phyloP scores from a whole-genome alignment of 2,329 filamentous ascomycete species.

The Diaporthe helianthi region DNA sequence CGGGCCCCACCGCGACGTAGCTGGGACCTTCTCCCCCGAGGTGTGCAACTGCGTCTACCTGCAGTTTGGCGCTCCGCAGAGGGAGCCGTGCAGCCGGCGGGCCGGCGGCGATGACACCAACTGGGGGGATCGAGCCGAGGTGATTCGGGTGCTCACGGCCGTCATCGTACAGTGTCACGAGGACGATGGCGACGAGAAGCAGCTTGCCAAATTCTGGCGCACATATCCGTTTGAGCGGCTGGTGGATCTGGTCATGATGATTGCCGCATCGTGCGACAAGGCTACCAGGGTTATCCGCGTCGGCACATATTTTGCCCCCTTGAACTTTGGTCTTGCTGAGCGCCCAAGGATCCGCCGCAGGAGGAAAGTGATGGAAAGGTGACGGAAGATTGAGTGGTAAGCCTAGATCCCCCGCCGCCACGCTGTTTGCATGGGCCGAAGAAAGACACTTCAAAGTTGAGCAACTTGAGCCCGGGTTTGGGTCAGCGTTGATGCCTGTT shows the following conservation, averaged over 20 bases:
- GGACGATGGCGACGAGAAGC: too few relatives aligned
- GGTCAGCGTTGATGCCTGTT: background rate
- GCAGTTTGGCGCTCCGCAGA: background rate
- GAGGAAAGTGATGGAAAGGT: too few relatives aligned
- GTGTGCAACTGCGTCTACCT: background rate
- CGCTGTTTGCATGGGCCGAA: too few relatives aligned
- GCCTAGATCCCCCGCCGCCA: too few relatives aligned
- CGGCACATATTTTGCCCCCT: too few relatives aligned
- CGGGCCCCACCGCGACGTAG: too few relatives aligned
- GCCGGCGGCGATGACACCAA: background rate
- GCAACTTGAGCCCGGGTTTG: too few relatives aligned
- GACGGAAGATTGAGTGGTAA: too few relatives aligned
- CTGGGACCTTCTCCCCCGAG: background rate
- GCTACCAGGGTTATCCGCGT: background rate
- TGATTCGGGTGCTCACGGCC: rapidly evolving
- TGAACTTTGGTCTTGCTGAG: too few relatives aligned
- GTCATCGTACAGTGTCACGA: background rate
- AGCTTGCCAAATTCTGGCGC: too few relatives aligned
- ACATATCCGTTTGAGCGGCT: background rate
- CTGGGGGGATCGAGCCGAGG: background rate
- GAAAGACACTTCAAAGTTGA: too few relatives aligned
- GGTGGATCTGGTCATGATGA: background rate
- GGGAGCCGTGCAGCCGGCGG: rapidly evolving
- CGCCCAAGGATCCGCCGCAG: too few relatives aligned
- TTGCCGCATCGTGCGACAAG: background rate